These are phyloP conservation scores for Telopea speciosissima DNA, from an alignment of 177 flowering plant genomes.

Conservation along the genomic window DNA sequence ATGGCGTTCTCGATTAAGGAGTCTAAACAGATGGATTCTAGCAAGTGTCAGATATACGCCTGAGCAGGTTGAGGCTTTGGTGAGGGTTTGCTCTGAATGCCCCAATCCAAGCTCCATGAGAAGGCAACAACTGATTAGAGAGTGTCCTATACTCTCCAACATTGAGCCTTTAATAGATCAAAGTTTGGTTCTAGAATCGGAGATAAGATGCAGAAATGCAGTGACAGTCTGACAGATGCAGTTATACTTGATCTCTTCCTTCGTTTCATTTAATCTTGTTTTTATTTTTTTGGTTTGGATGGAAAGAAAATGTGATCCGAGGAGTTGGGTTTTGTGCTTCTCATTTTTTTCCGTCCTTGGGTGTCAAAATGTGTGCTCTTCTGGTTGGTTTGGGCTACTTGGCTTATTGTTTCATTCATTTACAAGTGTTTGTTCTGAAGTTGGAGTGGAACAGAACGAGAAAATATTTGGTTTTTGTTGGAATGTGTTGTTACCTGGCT, in stretches of 20 bases:
- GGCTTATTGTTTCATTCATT: too few species aligned
- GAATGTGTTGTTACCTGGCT: not conserved
- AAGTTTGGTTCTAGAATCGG: slow-evolving; percentile 90
- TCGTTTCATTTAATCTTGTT: not conserved
- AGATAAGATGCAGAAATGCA: slow-evolving; percentile 34
- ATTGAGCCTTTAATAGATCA: slow-evolving; percentile 90
- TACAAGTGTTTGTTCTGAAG: not conserved
- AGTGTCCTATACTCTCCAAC: slow-evolving; percentile 73
- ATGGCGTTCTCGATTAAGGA: slow-evolving; percentile 51
- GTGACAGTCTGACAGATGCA: too few species aligned
- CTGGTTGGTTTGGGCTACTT: not conserved
- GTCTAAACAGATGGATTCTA: slow-evolving; percentile 43
- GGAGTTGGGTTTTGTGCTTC: not conserved
- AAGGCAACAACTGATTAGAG: slow-evolving; percentile 75
- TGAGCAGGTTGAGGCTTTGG: slow-evolving; percentile 87
- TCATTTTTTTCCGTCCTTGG: too few species aligned
- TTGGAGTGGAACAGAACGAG: not conserved
- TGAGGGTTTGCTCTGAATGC: slow-evolving; percentile 73
- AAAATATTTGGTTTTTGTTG: not conserved
- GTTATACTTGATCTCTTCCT: not conserved
- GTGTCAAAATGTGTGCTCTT: not conserved
- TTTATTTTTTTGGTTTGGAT: not conserved
- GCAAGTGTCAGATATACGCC: slow-evolving; percentile 86
- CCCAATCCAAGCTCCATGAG: slow-evolving; percentile 78
- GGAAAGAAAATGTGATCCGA: not conserved